Evolutionary conservation across 352 stramenopile species (phyloP).

Genomic region (Phytophthora palmivora): DNA sequence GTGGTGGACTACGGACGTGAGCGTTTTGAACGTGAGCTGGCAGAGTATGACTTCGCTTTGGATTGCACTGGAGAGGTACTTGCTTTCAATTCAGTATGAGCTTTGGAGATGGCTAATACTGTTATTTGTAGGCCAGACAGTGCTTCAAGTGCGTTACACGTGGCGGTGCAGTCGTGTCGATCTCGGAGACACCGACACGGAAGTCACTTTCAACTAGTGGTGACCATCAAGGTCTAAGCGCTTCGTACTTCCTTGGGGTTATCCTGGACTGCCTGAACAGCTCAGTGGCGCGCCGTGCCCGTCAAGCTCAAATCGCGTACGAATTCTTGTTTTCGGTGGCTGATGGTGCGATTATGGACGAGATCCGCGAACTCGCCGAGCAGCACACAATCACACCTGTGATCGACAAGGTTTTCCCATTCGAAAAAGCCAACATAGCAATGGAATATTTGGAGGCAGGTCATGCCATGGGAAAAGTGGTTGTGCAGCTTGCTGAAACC

Average conservation of each 20-base stretch:
- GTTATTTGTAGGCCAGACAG: slow-evolving; percentile 43
- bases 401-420: slow-evolving; percentile 74
- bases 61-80: slow-evolving; percentile 80
- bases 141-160: slow-evolving; percentile 74
- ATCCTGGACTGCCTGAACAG: slow-evolving; percentile 70
- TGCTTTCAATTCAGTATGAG: not conserved
- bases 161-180: slow-evolving; percentile 63
- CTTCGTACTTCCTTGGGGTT: slow-evolving; percentile 56
- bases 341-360: slow-evolving; percentile 50
- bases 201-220: slow-evolving; percentile 38
- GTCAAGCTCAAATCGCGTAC: slow-evolving; percentile 59
- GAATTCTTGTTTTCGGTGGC: slow-evolving; percentile 60
- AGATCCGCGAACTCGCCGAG: slow-evolving; percentile 60
- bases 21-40: slow-evolving; percentile 68
- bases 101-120: not conserved
- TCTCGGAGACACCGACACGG: slow-evolving; percentile 61
- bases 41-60: slow-evolving; percentile 80
- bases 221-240: slow-evolving; percentile 39
- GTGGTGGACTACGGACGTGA: slow-evolving; percentile 78
- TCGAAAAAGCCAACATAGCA: slow-evolving; percentile 68
- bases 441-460: slow-evolving; percentile 73
- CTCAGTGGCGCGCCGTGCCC: slow-evolving; percentile 59
- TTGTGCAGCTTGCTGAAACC: slow-evolving; percentile 56
- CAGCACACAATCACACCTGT: slow-evolving; percentile 53
- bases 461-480: slow-evolving; percentile 70